Base-by-base conservation (phyloP, 1,139 yeast genomes). In the Sugiyamaella sp. region DNA sequence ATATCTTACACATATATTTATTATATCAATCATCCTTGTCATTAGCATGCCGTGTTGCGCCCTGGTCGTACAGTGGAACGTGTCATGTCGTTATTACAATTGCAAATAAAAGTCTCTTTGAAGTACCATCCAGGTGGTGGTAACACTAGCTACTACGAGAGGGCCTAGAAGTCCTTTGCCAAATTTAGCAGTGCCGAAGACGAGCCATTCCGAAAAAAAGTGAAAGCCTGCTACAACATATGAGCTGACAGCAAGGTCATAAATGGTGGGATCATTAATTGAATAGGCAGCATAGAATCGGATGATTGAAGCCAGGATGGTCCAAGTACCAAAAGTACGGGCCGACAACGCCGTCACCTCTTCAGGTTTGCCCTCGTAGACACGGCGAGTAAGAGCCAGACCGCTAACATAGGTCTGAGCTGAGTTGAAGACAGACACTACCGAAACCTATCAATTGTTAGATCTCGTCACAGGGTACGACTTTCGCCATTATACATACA, bases 291-390 rank as follows among this genome's bases (percentile, higher is more conserved):
- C 97, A 68, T 88, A 90, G 61, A 85, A 78, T 68, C 99, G 82
- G 49, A 93, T 84, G 42, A 93, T 77, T 1, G 96, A 82, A 1
- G 97, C 85, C 61, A 91, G 79, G 51, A 91, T 76, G 0, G 99
- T 93, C 99, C 99, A 93, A 0, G 99, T 93, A 27, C 99, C 99
- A 71, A 93, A 93, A 0, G 99, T 93, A 65, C 99, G 80, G 8
- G 97, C 96, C 62, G 95, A 84, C 62, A 93, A 77, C 4, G 79
- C 75, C 0, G 97, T 89, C 17, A 91, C 79, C 61, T 84, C 80
- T 1, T 71, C 61, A 14, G 95, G 89, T 53, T 84, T 77, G 53
- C 74, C 77, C 45, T 81, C 85, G 68, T 93, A 93, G 6, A 93
- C 97, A 63, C 84, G 78, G 63, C 85, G 83, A 6, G 97, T 88